These are phyloP conservation scores for Arthrinium puccinioides DNA, from an alignment of 2,329 filamentous ascomycete species.

Conservation along the genomic window DNA sequence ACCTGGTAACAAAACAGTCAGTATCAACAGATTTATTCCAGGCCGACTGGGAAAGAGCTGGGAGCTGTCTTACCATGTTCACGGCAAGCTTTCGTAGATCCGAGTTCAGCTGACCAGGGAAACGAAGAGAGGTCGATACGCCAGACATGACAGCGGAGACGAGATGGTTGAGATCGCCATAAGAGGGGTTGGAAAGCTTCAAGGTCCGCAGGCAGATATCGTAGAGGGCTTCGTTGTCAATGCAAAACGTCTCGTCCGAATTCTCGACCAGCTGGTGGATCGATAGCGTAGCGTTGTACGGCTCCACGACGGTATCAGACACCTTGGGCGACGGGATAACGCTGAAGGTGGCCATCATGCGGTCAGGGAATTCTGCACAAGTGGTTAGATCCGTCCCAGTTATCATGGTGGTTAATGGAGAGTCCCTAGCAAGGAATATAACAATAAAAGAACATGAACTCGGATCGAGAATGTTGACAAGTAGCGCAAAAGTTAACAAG, in stretches of 20 bases:
- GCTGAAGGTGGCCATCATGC: constrained; percentile 99
- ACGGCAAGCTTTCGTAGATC: constrained; percentile 98
- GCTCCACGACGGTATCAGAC: constrained; percentile 98
- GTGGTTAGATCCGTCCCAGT: background rate
- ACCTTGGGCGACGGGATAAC: constrained; percentile 98
- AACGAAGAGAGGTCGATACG: constrained; percentile 96
- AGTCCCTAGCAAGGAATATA: too few relatives aligned
- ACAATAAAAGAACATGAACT: too few relatives aligned
- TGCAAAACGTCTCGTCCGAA: constrained; percentile 99
- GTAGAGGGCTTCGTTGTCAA: constrained; percentile 99
- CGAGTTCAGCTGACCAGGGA: constrained; percentile 99
- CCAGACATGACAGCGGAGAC: constrained; percentile 99
- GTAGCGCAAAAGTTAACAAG: background rate
- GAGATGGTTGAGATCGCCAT: constrained; percentile 98
- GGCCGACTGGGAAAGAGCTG: background rate
- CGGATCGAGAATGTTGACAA: too few relatives aligned
- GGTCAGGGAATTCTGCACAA: constrained; percentile 74
- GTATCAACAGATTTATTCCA: background rate
- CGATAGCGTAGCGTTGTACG: constrained; percentile 98
- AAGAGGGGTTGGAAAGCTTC: constrained; percentile 96
- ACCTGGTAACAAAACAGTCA: background rate
- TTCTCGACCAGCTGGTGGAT: constrained; percentile 99
- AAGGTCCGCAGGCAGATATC: constrained; percentile 99
- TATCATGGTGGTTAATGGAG: too few relatives aligned
- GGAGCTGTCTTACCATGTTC: constrained; percentile 72